Base-by-base conservation (phyloP, 2,329 filamentous ascomycete genomes). In the Penicillium sp. region DNA sequence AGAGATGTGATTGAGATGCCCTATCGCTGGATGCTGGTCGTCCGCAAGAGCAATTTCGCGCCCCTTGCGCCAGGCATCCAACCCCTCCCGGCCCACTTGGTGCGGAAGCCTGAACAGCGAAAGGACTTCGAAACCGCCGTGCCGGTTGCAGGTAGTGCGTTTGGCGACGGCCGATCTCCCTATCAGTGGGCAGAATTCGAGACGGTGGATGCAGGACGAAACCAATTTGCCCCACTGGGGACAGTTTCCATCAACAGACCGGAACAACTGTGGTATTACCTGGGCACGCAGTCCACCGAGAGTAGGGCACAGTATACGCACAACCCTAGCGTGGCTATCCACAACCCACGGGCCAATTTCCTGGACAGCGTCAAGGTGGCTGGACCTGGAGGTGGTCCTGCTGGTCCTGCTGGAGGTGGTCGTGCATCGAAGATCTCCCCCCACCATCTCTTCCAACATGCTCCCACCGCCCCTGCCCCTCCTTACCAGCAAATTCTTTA, bases 301-400 rank as follows among this genome's bases (percentile, higher is more conserved):
- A 89, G 91, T 47, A 91, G 87, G 70, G 87, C 91, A 21, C 91
- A 95, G 69, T 99, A 94, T 73, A 96, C 92, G 4, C 89, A 94
- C 64, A 86, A 96, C 72, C 84, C 82, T 36, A 75, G 73, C 52
- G 78, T 77, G 51, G 59, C 63, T 53, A 61, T 74, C 56, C 74
- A 79, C 71, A 78, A 80, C 64, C 71, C 73, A 56, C 69, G 73
- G 55, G 73, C 76, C 54, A 78, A 78, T 70, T 80, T 79, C 71
- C 69, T 80, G 49, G 75, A 78, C 57, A 73, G 69, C 59, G 73
- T 78, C 55, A 74, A 73, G 66, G 65, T 68, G 56, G 58, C 51
- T 58, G 52, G 52, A n/a, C n/a, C n/a, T n/a, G n/a, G n/a, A n/a
- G n/a, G n/a, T n/a, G n/a, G n/a, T n/a, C n/a, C n/a, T 54, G 55